Conservation (phyloP, 177 flowering plant genomes). For the Vitis hybrid region DNA sequence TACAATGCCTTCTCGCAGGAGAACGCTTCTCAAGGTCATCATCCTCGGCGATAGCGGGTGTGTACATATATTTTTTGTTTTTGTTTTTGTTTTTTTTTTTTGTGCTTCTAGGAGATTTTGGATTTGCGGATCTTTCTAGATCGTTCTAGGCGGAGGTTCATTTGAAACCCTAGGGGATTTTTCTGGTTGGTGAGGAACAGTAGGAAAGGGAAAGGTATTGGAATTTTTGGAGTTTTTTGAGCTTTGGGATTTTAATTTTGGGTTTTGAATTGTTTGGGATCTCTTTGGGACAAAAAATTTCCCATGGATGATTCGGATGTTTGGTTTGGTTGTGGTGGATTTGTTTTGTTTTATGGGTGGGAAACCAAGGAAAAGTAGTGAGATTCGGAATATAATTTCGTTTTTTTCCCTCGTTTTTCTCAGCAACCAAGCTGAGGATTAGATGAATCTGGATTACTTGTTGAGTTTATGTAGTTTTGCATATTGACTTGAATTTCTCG, state of each 20-base stretch:
- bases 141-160: neutral
- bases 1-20: constrained; percentile 73
- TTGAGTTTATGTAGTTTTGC: neutral
- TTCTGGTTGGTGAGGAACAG: neutral
- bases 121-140: constrained; percentile 15
- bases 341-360: too few species aligned
- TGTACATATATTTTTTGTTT: constrained; percentile 3
- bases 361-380: neutral
- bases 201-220: neutral
- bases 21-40: constrained; percentile 92
- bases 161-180: neutral
- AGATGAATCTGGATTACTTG: neutral
- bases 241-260: too few species aligned
- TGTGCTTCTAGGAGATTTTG: constrained; percentile 16
- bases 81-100: neutral
- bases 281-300: too few species aligned
- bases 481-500: neutral
- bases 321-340: too few species aligned
- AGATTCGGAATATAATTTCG: neutral
- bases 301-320: too few species aligned
- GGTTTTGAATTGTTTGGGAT: too few species aligned
- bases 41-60: constrained; percentile 99
- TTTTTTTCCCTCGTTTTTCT: neutral
- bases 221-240: neutral
- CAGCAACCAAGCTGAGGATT: neutral